Conservation (phyloP, 2,329 filamentous ascomycete species). For the Pyricularia sp. region DNA sequence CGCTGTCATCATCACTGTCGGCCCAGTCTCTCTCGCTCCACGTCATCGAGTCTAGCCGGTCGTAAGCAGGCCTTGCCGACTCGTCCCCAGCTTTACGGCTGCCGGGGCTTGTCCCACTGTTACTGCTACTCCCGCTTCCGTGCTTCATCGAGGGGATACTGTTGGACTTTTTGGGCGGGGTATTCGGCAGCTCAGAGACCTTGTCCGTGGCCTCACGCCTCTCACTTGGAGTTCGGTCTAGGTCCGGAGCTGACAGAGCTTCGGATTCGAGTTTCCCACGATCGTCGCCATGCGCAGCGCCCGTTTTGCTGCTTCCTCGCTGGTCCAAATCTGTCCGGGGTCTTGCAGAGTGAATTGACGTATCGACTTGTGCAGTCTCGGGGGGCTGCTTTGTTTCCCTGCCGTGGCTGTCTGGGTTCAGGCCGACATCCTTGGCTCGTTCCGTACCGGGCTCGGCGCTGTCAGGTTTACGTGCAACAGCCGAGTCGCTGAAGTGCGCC, state of each 20-base stretch:
- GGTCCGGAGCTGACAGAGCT: not conserved
- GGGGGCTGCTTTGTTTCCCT: constrained; percentile 45
- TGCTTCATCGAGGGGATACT: constrained; percentile 8
- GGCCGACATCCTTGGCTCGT: constrained; percentile 51
- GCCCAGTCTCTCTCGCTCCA: constrained; percentile 61
- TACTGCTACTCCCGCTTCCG: constrained; percentile 6
- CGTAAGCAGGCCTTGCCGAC: constrained; percentile 10
- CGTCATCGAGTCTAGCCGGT: constrained; percentile 41
- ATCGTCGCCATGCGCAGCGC: not conserved
- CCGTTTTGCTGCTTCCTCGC: not conserved
- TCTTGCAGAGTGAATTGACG: not conserved
- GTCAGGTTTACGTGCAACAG: constrained; percentile 55
- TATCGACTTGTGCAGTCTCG: not conserved
- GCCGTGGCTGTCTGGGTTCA: constrained; percentile 52
- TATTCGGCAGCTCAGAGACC: constrained; percentile 33
- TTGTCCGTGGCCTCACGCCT: constrained; percentile 31
- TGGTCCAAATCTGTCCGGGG: not conserved
- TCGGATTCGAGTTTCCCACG: not conserved
- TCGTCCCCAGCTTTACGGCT: constrained; percentile 2
- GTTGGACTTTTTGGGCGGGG: constrained; percentile 11
- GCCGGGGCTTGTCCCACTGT: not conserved
- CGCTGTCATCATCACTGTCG: constrained; percentile 40
- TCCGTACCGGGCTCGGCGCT: constrained; percentile 59
- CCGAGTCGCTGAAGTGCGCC: constrained; percentile 79
- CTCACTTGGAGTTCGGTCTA: constrained; percentile 18